Percentiles rank a stretch among this genome's conserved stretches.
These are phyloP conservation scores for Linnemannia zychae DNA, from an alignment of 192 early-diverging fungal genomes.

Conservation along the genomic window DNA sequence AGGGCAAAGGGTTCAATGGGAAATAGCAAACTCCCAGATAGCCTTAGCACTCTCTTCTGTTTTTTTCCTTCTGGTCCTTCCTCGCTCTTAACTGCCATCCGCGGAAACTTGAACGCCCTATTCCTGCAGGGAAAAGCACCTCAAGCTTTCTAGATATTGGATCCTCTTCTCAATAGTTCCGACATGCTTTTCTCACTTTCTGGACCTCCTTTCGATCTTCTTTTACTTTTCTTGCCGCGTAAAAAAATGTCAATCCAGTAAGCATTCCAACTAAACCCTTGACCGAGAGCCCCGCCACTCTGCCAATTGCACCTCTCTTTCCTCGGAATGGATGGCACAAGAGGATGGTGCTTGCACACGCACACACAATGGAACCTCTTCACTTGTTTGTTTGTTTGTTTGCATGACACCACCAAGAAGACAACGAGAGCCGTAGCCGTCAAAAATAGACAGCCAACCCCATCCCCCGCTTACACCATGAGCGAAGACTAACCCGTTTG, in stretches of 20 bases:
- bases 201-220: neutral
- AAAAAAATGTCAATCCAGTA: neutral
- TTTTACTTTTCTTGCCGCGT: neutral
- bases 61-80: neutral
- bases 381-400: neutral
- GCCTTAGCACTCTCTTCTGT: neutral
- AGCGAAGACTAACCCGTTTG: neutral
- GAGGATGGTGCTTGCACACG: neutral
- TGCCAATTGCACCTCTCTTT: too few species aligned
- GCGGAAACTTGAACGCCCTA: too few species aligned
- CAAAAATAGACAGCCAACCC: constrained; percentile 10
- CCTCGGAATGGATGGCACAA: too few species aligned
- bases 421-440: neutral
- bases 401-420: neutral
- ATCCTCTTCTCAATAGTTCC: too few species aligned
- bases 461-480: neutral
- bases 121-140: too few species aligned
- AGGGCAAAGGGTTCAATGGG: neutral
- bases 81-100: neutral
- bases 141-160: too few species aligned
- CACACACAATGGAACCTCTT: neutral
- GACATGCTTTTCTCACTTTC: too few species aligned
- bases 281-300: neutral
- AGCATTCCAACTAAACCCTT: neutral
- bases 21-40: neutral